These are phyloP conservation scores for Wallacemonas sp. DNA, from an alignment of 208 protist species.

Conservation along the genomic window DNA sequence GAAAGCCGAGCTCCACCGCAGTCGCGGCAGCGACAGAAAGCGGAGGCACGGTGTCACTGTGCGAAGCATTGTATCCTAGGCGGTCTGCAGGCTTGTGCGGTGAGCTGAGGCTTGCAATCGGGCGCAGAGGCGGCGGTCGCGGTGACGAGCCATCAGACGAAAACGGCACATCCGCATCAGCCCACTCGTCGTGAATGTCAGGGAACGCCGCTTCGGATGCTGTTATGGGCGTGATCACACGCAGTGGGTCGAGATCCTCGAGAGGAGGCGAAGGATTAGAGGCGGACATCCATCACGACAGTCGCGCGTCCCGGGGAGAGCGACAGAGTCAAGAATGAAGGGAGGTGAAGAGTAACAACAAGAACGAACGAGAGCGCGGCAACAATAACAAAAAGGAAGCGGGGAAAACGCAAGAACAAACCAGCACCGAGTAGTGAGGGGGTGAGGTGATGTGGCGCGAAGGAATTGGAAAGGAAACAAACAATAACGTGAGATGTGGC, in stretches of 20 bases:
- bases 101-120: neutral
- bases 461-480: neutral
- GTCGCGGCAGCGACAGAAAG: neutral
- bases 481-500: neutral
- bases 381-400: too few relatives aligned
- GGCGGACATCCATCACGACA: slow-evolving; percentile 8
- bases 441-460: too few relatives aligned
- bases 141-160: neutral
- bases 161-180: neutral
- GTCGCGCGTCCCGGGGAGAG: neutral
- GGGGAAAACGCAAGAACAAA: too few relatives aligned
- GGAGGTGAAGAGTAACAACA: slow-evolving; percentile 8
- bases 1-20: neutral
- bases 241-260: neutral
- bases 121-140: neutral
- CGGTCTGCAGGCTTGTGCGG: neutral
- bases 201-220: slow-evolving; percentile 1
- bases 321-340: slow-evolving; percentile 9
- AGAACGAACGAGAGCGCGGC: too few relatives aligned
- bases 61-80: too few relatives aligned
- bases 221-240: neutral
- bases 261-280: too few relatives aligned
- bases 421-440: too few relatives aligned
- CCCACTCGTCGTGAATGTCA: neutral
- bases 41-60: neutral